phyloP scores from a whole-genome alignment of 164 flowering plant genomes.

The Chimonanthus praecox region DNA sequence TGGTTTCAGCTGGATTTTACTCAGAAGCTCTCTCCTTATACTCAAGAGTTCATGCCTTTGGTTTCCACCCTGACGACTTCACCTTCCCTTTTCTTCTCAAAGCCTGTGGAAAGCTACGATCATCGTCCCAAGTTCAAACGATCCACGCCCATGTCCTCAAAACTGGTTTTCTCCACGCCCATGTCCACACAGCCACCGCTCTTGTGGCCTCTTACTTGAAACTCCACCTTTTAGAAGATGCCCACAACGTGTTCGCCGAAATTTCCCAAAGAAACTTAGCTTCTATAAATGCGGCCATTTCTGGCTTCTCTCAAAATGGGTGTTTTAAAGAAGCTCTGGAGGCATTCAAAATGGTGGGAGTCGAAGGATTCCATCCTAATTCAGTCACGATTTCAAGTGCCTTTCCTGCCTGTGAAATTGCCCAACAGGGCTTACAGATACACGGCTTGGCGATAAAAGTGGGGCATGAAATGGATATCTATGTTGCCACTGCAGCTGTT shows the following conservation, averaged over 20 bases:
- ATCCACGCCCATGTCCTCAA: constrained; percentile 57
- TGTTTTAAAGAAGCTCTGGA: constrained; percentile 28
- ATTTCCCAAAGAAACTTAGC: constrained; percentile 46
- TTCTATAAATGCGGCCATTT: constrained; percentile 39
- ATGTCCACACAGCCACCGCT: constrained; percentile 41
- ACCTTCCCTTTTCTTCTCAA: constrained; percentile 66
- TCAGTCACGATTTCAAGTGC: constrained; percentile 54
- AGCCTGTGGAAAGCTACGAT: constrained; percentile 47
- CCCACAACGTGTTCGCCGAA: constrained; percentile 51
- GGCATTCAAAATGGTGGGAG: constrained; percentile 23
- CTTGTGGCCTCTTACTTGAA: constrained; percentile 46
- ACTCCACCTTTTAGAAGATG: constrained; percentile 21
- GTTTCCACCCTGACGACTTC: constrained; percentile 32
- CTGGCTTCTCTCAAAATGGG: constrained; percentile 57
- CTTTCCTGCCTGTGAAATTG: constrained; percentile 36
- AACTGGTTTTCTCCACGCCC: constrained; percentile 28
- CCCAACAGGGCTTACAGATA: constrained; percentile 31
- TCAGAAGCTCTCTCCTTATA: constrained; percentile 42
- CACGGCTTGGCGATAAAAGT: constrained; percentile 59
- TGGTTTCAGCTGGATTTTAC: constrained; percentile 44
- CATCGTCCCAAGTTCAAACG: constrained; percentile 28
- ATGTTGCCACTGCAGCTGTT: constrained; percentile 50
- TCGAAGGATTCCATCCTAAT: constrained; percentile 36
- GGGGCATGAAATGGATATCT: constrained; percentile 56
- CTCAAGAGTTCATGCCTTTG: constrained; percentile 30